Evolutionary conservation across 192 early-diverging fungal genomes (phyloP).

Genomic region (Polychytrium aggregatum): DNA sequence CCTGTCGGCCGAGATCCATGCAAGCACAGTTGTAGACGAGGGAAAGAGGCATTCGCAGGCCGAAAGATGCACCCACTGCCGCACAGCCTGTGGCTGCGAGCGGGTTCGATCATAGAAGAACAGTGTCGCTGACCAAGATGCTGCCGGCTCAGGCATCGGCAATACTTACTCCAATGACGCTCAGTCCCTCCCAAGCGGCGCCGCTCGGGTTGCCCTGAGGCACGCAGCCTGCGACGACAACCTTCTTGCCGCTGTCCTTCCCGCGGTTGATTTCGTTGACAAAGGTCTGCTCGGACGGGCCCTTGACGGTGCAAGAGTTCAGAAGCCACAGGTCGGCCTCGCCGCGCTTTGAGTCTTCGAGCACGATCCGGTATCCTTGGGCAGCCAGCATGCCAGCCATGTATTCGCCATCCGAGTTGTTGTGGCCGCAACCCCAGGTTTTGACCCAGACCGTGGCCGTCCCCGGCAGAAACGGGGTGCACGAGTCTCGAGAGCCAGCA

Average conservation of each 20-base stretch:
- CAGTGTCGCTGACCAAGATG: no score
- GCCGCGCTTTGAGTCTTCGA: conserved; percentile 23
- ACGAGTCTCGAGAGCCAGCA: no score
- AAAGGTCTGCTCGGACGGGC: conserved; percentile 43
- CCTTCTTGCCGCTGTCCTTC: conserved; percentile 28
- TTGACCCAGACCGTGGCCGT: conserved; percentile 33
- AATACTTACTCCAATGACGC: conserved; percentile 34
- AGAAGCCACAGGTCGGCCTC: conserved; percentile 47
- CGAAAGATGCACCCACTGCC: no score
- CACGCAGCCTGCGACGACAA: conserved; percentile 50
- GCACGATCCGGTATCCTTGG: conserved; percentile 34
- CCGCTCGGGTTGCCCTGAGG: conserved; percentile 30
- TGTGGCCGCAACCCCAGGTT: conserved; percentile 38
- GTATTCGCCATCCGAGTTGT: conserved; percentile 38
- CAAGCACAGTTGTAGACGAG: no score
- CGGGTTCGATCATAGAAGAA: no score
- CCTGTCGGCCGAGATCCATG: conserved; percentile 8
- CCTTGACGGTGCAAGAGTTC: conserved; percentile 52
- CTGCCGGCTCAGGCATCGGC: no score
- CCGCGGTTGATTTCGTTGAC: conserved; percentile 39
- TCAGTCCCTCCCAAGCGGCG: conserved; percentile 28
- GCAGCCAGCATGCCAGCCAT: conserved; percentile 42
- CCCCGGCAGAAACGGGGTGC: conserved; percentile 30
- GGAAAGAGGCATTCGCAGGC: no score
- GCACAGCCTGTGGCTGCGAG: no score